These are phyloP conservation scores for Candolleomyces aberdarensis DNA, from an alignment of 768 basidiomycete species.

Conservation along the genomic window DNA sequence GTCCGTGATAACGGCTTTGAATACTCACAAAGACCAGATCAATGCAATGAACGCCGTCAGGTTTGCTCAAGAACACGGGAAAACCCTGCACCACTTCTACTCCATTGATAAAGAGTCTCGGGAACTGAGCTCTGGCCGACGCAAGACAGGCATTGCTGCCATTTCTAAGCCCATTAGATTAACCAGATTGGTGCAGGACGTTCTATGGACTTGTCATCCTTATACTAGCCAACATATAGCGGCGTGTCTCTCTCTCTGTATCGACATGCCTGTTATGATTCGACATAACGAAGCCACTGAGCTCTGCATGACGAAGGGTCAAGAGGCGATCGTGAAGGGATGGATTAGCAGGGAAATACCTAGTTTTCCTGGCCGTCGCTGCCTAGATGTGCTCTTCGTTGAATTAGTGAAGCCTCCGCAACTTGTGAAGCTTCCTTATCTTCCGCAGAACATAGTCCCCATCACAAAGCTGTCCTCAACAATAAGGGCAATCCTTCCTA, in stretches of 20 bases:
- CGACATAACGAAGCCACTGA: constrained; percentile 28
- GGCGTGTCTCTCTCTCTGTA: constrained; percentile 25
- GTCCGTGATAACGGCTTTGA: constrained; percentile 30
- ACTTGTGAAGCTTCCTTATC: too few species aligned
- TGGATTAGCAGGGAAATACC: constrained; percentile 18
- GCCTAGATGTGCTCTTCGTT: too few species aligned
- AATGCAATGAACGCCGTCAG: constrained; percentile 22
- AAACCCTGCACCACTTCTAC: constrained; percentile 23
- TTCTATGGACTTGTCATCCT: constrained; percentile 7
- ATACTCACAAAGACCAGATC: constrained; percentile 28
- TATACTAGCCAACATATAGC: constrained; percentile 17
- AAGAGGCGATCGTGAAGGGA: constrained; percentile 27
- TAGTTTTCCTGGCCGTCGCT: too few species aligned
- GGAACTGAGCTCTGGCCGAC: not conserved
- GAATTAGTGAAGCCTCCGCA: too few species aligned
- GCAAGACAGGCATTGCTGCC: not conserved
- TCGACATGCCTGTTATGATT: constrained; percentile 32
- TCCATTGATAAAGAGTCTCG: constrained; percentile 17
- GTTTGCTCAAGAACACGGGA: constrained; percentile 27
- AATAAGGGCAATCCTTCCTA: too few species aligned
- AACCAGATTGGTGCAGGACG: not conserved
- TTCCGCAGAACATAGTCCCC: too few species aligned
- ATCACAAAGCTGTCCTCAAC: too few species aligned
- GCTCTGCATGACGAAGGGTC: constrained; percentile 32
- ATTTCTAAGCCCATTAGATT: not conserved